Evolutionary conservation across 1,139 yeast species (phyloP).

Genomic region (Kodamaea alishanica): DNA sequence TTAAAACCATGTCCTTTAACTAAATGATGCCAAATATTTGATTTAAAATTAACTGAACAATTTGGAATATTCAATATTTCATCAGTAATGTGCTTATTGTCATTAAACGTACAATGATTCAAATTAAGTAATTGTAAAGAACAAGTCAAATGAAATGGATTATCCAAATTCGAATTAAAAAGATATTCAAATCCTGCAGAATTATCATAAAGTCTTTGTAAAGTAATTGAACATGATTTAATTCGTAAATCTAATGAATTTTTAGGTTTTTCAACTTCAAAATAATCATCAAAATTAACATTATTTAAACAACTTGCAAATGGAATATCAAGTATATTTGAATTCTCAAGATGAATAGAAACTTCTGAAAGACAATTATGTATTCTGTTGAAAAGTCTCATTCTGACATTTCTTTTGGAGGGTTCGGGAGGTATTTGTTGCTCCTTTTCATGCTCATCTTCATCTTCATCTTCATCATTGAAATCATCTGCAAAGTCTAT

Average conservation of each 20-base stretch:
- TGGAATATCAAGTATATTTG: conserved; percentile 33
- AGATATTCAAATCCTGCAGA: conserved; percentile 61
- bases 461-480: background rate
- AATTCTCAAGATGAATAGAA: conserved; percentile 32
- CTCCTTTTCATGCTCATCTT: conserved; percentile 1
- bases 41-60: conserved; percentile 49
- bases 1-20: conserved; percentile 35
- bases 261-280: conserved; percentile 20
- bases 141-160: conserved; percentile 49
- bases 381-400: conserved; percentile 2
- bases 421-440: conserved; percentile 4
- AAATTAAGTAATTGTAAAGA: conserved; percentile 43
- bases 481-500: conserved; percentile 1
- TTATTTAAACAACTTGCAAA: conserved; percentile 27
- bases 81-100: conserved; percentile 17
- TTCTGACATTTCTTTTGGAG: conserved; percentile 11
- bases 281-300: conserved; percentile 26
- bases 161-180: conserved; percentile 45
- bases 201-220: conserved; percentile 28
- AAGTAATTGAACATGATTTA: conserved; percentile 33
- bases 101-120: conserved; percentile 20
- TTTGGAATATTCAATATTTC: conserved; percentile 55
- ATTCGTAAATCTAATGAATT: conserved; percentile 27
- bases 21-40: conserved; percentile 46
- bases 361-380: conserved; percentile 19